Evolutionary conservation across 176 grass and related monocot species (phyloP).

Genomic region (Stipa capillata): DNA sequence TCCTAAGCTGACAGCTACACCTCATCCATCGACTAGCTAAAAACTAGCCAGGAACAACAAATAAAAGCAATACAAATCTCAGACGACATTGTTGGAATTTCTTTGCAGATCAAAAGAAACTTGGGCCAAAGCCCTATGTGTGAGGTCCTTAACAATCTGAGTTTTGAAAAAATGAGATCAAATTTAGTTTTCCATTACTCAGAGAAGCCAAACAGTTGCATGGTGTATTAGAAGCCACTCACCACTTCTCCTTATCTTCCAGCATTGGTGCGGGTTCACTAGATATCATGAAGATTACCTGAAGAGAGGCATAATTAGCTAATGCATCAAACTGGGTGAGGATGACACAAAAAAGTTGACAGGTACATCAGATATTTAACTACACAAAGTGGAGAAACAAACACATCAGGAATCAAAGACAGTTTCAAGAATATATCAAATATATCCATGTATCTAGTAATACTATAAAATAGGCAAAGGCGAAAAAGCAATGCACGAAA

Average conservation of each 20-base stretch:
- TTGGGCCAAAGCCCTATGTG: not conserved
- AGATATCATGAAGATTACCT: slow-evolving; percentile 99
- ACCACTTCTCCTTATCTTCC: slow-evolving; percentile 99
- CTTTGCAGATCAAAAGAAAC: slow-evolving; percentile 11
- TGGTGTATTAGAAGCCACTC: slow-evolving; percentile 14
- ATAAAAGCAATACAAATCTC: not conserved
- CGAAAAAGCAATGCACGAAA: not conserved
- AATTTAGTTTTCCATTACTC: not conserved
- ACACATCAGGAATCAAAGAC: not conserved
- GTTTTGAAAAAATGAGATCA: not conserved
- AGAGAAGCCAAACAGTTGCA: slow-evolving; percentile 4
- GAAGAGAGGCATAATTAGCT: not conserved
- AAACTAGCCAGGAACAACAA: not conserved
- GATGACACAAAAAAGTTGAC: not conserved
- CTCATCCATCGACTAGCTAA: not conserved
- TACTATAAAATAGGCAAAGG: not conserved
- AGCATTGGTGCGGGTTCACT: slow-evolving; percentile 98
- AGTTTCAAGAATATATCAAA: not conserved
- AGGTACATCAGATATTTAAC: not conserved
- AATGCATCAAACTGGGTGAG: not conserved
- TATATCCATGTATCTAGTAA: not conserved
- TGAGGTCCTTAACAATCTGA: not conserved
- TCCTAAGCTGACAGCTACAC: not conserved
- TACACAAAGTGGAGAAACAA: slow-evolving; percentile 8
- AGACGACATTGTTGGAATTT: not conserved